These are phyloP conservation scores for Plasmodium ovale DNA, from an alignment of 169 alveolate species.

Conservation along the genomic window DNA sequence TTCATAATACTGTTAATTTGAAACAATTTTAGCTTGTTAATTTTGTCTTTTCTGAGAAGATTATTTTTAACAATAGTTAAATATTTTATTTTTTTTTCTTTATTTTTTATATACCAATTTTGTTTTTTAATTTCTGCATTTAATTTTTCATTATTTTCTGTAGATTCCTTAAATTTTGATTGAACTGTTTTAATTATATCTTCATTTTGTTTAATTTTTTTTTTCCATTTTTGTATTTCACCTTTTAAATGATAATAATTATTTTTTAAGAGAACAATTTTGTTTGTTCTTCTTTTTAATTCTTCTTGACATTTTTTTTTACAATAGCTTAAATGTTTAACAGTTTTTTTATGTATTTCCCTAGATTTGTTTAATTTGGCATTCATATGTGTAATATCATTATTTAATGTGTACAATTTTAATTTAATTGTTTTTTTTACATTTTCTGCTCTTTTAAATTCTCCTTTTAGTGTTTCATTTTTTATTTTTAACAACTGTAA, in stretches of 20 bases:
- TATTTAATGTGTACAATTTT: conserved; percentile 7
- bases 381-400: not conserved
- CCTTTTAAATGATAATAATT: conserved; percentile 12
- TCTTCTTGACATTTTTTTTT: conserved; percentile 5
- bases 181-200: not conserved
- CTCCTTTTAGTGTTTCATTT: conserved; percentile 14
- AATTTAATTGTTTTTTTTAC: conserved; percentile 16
- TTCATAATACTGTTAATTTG: conserved; percentile 5
- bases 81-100: conserved; percentile 21
- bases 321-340: not conserved
- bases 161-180: not conserved
- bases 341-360: not conserved
- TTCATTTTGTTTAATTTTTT: conserved; percentile 1
- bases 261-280: not conserved
- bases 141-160: conserved; percentile 17
- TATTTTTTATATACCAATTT: conserved; percentile 19
- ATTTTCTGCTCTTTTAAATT: not conserved
- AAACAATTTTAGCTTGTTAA: not conserved
- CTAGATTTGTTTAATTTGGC: not conserved
- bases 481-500: not conserved
- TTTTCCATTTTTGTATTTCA: not conserved
- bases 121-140: conserved; percentile 38
- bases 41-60: conserved; percentile 29
- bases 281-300: not conserved
- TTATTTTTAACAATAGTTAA: conserved; percentile 30